Percentiles rank a stretch among this genome's conserved stretches.
phyloP scores from a whole-genome alignment of 1,139 yeast species.

The Sugiyamaella paludigena region DNA sequence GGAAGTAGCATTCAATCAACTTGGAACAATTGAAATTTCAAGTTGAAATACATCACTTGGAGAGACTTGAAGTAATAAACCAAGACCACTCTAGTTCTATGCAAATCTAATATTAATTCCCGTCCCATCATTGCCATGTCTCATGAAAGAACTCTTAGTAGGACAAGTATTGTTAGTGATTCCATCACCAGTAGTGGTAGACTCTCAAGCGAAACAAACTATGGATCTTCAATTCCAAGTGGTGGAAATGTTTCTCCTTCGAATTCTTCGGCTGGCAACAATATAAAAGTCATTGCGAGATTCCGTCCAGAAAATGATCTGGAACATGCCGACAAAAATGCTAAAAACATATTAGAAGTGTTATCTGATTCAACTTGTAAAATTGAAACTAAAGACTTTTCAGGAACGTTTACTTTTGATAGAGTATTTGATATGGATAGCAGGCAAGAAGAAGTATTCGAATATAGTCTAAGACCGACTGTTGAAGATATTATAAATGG shows the following conservation, averaged over 20 bases:
- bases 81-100: no score
- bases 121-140: not conserved
- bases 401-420: constrained; percentile 59
- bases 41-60: no score
- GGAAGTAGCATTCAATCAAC: no score
- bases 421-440: constrained; percentile 54
- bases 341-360: constrained; percentile 16
- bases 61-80: no score
- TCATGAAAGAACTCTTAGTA: constrained; percentile 16
- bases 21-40: no score
- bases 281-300: constrained; percentile 64
- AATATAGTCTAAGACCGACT: constrained; percentile 55
- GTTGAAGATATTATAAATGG: constrained; percentile 73
- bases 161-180: constrained; percentile 15
- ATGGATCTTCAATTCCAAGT: not conserved
- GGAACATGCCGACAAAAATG: constrained; percentile 19
- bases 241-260: not conserved
- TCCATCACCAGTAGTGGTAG: not conserved
- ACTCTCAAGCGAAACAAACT: not conserved
- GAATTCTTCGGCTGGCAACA: constrained; percentile 25
- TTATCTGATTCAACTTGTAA: constrained; percentile 23
- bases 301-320: constrained; percentile 49
- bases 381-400: constrained; percentile 23
- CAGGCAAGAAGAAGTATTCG: constrained; percentile 60
- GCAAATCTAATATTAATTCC: no score